Percentiles rank a stretch among this genome's conserved stretches.
Conservation (phyloP, 1,284 basidiomycete genomes). For the Pseudozyma sp. region DNA sequence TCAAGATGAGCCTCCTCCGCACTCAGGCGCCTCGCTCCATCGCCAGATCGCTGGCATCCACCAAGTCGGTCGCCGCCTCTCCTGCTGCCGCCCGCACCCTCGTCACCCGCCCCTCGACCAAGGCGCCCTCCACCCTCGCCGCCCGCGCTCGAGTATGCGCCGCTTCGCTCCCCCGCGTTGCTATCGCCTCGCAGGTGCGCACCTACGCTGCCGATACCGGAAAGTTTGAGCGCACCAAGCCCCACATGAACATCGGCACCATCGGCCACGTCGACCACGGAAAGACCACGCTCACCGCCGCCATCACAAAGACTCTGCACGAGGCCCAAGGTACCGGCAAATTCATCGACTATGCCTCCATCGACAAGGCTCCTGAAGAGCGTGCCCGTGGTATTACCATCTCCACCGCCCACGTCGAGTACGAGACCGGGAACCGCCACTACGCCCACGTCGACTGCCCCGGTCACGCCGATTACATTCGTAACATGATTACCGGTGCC, state of each 20-base stretch:
- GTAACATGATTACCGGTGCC: constrained; percentile 99
- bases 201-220: constrained; percentile 75
- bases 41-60: constrained; percentile 37
- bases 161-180: constrained; percentile 38
- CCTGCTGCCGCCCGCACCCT: constrained; percentile 40
- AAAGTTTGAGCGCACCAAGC: constrained; percentile 86
- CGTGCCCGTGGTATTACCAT: constrained; percentile 99
- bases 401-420: constrained; percentile 88
- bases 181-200: constrained; percentile 60
- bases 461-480: constrained; percentile 71
- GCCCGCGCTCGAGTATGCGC: constrained; percentile 41
- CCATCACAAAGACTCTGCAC: constrained; percentile 95
- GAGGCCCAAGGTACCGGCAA: constrained; percentile 81
- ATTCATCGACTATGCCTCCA: constrained; percentile 97
- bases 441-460: constrained; percentile 99
- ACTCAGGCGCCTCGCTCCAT: constrained; percentile 50
- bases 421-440: constrained; percentile 88
- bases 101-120: constrained; percentile 31
- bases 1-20: constrained; percentile 53
- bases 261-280: constrained; percentile 71
- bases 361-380: constrained; percentile 99
- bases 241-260: constrained; percentile 82
- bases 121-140: constrained; percentile 35
- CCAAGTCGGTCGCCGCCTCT: constrained; percentile 40
- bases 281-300: constrained; percentile 93